Evolutionary conservation across 306 rosid genomes (phyloP).

Genomic region (Dalbergia cochinchinensis): DNA sequence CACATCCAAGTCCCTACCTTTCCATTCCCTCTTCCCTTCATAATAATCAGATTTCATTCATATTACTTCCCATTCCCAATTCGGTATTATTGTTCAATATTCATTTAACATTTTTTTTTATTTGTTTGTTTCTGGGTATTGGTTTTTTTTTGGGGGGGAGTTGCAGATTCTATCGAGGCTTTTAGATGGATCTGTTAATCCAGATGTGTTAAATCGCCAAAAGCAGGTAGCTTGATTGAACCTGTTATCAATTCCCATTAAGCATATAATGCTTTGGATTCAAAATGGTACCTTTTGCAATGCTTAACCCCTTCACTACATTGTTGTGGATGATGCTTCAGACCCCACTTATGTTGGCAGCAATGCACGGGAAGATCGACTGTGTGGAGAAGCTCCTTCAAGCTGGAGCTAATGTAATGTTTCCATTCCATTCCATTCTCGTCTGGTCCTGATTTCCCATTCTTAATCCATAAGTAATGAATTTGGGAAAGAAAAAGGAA

Average conservation of each 20-base stretch:
- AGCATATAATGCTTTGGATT: neutral
- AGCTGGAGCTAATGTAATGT: conserved; percentile 80
- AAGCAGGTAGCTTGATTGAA: conserved; percentile 63
- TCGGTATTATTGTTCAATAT: neutral
- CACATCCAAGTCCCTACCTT: conserved; percentile 76
- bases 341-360: conserved; percentile 95
- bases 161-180: conserved; percentile 72
- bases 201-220: conserved; percentile 87
- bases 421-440: conserved; percentile 26
- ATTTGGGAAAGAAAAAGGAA: conserved; percentile 4
- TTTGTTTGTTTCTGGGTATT: conserved; percentile 9
- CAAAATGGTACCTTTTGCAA: neutral
- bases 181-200: conserved; percentile 72
- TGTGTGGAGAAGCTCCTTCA: conserved; percentile 80
- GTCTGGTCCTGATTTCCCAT: neutral
- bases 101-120: too few relatives aligned
- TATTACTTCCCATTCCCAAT: neutral
- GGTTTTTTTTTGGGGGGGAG: neutral
- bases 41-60: neutral
- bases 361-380: conserved; percentile 85
- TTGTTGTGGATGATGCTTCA: conserved; percentile 52
- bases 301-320: conserved; percentile 12
- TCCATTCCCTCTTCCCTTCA: neutral
- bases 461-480: neutral
- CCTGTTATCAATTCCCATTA: neutral